Evolutionary conservation across 768 basidiomycete genomes (phyloP), one percentile per base, ranked within the genome.

Genomic region (Gloeophyllum trabeum): DNA sequence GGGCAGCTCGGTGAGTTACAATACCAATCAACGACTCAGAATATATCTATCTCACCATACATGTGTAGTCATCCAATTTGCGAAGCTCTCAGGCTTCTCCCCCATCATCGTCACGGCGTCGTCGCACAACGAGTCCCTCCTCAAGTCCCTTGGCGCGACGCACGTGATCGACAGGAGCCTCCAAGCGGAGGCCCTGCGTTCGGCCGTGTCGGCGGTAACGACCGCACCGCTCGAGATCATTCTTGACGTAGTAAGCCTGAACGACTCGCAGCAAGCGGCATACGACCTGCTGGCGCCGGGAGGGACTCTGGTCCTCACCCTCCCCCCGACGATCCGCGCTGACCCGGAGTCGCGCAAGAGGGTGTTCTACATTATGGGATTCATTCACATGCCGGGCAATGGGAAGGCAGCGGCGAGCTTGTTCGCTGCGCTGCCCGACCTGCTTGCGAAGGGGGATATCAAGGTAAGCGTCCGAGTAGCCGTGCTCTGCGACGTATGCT

Each of bases 31-130:
- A n/a, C n/a, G n/a, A n/a, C n/a, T n/a, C n/a, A n/a, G n/a, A n/a
- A n/a, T n/a, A n/a, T 36, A 6, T 36, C 6, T 5, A 6, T 14
- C 5, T 5, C 35, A 36, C 4, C 13, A 18, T 36, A 36, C n/a
- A n/a, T n/a, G n/a, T n/a, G n/a, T 40, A 46, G 42, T 28, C 2
- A 43, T 46, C 23, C 46, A 46, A 39, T 24, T 46, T 6, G 46
- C 46, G 3, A 25, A 25, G 6, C 24, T 46, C 32, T 46, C 46
- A 6, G 46, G 46, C 4, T 46, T 46, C 30, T 43, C 42, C 6
- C 46, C 46, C 18, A 46, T 46, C 43, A 42, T 46, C 6, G 35
- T 32, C 1, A 46, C 46, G 7, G 42, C 46, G 10, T 46, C 46
- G 5, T 20, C 32, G 12, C 46, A 46, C 42, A 46, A 46, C 35